Base-by-base conservation (phyloP, 202 grass and related monocot genomes). In the Carex sylvatica region DNA sequence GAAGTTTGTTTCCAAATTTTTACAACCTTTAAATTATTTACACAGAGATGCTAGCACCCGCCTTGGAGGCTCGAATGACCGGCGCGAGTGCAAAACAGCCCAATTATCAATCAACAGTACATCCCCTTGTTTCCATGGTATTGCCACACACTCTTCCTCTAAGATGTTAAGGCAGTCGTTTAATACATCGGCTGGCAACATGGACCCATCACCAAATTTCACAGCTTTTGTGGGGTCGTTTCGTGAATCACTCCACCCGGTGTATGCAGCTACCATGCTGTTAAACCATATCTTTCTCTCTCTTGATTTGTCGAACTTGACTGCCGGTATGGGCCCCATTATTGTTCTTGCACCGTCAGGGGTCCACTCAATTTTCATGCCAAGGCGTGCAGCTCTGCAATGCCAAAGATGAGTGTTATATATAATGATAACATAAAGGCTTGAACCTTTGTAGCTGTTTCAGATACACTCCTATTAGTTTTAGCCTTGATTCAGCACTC, bases 241-340 rank as follows among this genome's bases (percentile, higher is more conserved):
- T 24, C 91, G 86, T 19, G 86, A 84, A 9, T 99, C 96, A 70
- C 90, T 93, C 96, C 96, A 99, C 16, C 96, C 93, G 0, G 96
- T 99, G 81, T 96, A 96, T 26, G 96, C 96, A 42, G 93, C 96
- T 0, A 99, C 93, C 93, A 96, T 93, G 89, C 96, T 96, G 81
- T 96, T 99, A 69, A 99, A 99, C 96, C 96, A 99, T 78, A 96
- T 91, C 78, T 91, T 96, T 61, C 86, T 89, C 13, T 78, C 81
- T 36, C 93, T 82, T 33, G 26, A 70, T 84, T 91, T 79, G 13
- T 99, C 91, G 73, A 92, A 84, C 71, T 92, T 93, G 4, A 99
- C 68, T 4, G 87, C 93, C 0, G 89, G 89, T 73, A 99, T 93
- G 2, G 96, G 96, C 1, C 96, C 96, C 88, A 93, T 96, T 30